These are phyloP conservation scores for Peniophora sp. DNA, from an alignment of 1,284 basidiomycete genomes.

Conservation along the genomic window DNA sequence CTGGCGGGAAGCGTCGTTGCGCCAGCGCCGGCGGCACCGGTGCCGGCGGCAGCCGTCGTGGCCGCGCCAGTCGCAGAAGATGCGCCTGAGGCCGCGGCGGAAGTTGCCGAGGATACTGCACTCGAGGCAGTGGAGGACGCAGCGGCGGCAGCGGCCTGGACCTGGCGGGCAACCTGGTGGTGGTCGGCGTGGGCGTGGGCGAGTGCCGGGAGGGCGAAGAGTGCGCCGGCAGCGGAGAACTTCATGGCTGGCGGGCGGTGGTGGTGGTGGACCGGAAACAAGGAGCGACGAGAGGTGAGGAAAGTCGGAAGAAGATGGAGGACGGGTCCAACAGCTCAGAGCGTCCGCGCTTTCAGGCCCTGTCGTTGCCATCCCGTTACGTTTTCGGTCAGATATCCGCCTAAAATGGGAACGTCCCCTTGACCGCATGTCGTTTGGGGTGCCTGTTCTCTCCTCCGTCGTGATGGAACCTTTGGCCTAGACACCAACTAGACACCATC, in stretches of 20 bases:
- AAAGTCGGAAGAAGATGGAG: background rate
- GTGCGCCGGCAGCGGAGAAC: conserved; percentile 22
- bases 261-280: conserved; percentile 8
- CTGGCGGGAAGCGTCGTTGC: conserved; percentile 24
- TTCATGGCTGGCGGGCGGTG: conserved; percentile 26
- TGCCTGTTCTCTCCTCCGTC: too few relatives aligned
- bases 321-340: background rate
- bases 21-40: conserved; percentile 9
- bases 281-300: conserved; percentile 12
- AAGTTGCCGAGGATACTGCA: conserved; percentile 13
- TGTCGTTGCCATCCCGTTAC: background rate
- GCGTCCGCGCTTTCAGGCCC: background rate
- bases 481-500: too few relatives aligned
- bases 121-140: conserved; percentile 20
- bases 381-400: background rate
- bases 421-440: too few relatives aligned
- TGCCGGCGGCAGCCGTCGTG: conserved; percentile 3
- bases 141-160: conserved; percentile 20
- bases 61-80: conserved; percentile 6
- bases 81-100: background rate
- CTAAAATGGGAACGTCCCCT: background rate
- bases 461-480: too few relatives aligned
- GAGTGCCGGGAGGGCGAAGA: conserved; percentile 21
- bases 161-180: conserved; percentile 21
- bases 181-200: conserved; percentile 17